These are phyloP conservation scores for Euphorbia peplus DNA, from an alignment of 345 rosid species.

Conservation along the genomic window DNA sequence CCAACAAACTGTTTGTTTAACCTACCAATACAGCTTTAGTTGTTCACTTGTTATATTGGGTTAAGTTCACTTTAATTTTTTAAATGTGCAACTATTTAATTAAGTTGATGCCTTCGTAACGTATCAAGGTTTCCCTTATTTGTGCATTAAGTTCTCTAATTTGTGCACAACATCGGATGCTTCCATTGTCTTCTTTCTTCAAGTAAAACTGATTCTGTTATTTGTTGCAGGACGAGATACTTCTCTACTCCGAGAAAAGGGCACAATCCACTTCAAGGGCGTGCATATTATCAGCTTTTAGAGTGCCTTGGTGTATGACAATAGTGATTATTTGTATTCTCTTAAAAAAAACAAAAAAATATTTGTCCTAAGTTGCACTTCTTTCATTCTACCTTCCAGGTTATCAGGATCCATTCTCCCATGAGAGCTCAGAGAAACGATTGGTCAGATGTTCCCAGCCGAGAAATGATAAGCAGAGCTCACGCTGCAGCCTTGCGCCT, in stretches of 20 bases:
- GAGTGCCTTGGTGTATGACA: constrained; percentile 91
- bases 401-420: constrained; percentile 92
- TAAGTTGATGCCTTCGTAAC: background rate
- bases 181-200: background rate
- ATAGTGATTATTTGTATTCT: background rate
- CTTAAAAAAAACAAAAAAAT: too few relatives aligned
- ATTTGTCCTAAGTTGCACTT: background rate
- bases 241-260: constrained; percentile 92
- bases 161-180: background rate
- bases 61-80: background rate
- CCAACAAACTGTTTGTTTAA: too few relatives aligned
- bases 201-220: background rate
- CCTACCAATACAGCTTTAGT: background rate
- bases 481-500: constrained; percentile 74
- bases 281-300: constrained; percentile 93
- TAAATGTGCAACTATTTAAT: background rate
- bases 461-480: constrained; percentile 66
- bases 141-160: background rate
- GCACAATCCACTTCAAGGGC: constrained; percentile 96
- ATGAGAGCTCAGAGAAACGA: constrained; percentile 74
- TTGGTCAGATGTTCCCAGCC: constrained; percentile 85
- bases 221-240: constrained; percentile 72
- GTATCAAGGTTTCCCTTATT: background rate
- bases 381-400: constrained; percentile 40
- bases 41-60: background rate